Evolutionary conservation across 768 basidiomycete species (phyloP).

Genomic region (Amanita pallidorosea): DNA sequence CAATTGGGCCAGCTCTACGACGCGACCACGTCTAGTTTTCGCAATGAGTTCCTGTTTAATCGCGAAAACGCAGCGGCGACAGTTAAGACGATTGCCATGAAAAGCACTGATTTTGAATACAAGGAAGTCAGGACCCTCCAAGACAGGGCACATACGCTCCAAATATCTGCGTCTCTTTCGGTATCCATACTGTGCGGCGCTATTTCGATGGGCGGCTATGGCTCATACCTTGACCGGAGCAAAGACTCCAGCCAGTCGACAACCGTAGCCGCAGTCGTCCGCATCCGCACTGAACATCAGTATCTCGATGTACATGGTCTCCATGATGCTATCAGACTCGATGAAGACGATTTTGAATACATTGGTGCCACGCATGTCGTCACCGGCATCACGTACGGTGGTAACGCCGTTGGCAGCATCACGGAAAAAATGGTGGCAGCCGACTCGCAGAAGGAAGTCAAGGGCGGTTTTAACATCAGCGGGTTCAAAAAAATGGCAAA

Average conservation of each 20-base stretch:
- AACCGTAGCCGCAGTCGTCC: background rate
- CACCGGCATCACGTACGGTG: slow-evolving; percentile 1
- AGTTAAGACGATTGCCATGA: background rate
- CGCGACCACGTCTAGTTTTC: background rate
- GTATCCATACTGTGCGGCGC: background rate
- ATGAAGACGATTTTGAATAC: slow-evolving; percentile 1
- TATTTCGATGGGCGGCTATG: background rate
- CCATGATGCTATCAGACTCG: background rate
- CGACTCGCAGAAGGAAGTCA: background rate
- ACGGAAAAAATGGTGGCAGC: background rate
- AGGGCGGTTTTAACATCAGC: background rate
- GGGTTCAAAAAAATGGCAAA: background rate
- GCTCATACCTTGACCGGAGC: slow-evolving; percentile 1
- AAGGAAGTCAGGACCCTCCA: slow-evolving; percentile 2
- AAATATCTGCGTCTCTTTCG: background rate
- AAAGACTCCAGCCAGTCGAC: background rate
- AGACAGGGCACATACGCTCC: background rate
- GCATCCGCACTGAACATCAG: background rate
- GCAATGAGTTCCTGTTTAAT: background rate
- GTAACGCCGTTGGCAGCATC: background rate
- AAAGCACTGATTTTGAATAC: slow-evolving; percentile 2
- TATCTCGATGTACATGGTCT: background rate
- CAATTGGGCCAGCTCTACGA: background rate
- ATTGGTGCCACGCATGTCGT: slow-evolving; percentile 1
- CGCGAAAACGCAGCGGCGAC: background rate